Percentiles rank a stretch among this genome's conserved stretches.
Evolutionary conservation across 2,329 filamentous ascomycete genomes (phyloP).

Genomic region (Epichloe sibirici): DNA sequence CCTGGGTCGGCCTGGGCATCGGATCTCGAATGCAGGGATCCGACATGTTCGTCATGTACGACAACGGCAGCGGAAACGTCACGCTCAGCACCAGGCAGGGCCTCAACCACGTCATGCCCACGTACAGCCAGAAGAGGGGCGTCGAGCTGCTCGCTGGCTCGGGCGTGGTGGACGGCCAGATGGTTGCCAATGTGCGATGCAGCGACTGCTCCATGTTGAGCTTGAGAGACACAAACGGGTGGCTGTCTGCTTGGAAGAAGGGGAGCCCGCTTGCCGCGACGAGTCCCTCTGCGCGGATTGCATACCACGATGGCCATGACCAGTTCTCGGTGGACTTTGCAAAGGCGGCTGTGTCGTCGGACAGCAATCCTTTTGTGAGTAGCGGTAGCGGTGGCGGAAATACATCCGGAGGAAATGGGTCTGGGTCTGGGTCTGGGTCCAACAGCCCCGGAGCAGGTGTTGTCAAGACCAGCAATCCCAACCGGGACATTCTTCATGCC

Average conservation of each 20-base stretch:
- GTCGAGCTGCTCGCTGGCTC: constrained; percentile 46
- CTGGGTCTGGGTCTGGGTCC: not conserved
- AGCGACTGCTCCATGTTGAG: constrained; percentile 37
- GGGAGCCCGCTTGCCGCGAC: constrained; percentile 33
- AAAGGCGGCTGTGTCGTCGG: constrained; percentile 30
- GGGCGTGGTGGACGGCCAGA: constrained; percentile 37
- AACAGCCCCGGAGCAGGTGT: not conserved
- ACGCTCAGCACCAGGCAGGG: constrained; percentile 47
- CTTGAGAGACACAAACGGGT: constrained; percentile 28
- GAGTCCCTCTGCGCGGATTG: constrained; percentile 26
- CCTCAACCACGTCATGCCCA: constrained; percentile 34
- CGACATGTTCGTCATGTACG: constrained; percentile 52
- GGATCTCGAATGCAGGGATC: constrained; percentile 42
- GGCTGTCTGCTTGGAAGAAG: constrained; percentile 44
- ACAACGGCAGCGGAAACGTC: constrained; percentile 44
- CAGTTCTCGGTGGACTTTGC: constrained; percentile 37
- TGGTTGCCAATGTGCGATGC: constrained; percentile 49
- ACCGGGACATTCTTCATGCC: constrained; percentile 22
- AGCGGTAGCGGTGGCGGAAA: constrained; percentile 1
- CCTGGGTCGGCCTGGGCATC: constrained; percentile 48
- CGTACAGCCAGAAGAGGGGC: constrained; percentile 28
- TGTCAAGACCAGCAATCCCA: constrained; percentile 8
- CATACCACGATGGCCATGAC: constrained; percentile 32
- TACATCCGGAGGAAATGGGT: constrained; percentile 7
- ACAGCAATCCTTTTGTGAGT: too few relatives aligned